Conservation (phyloP, 305 asterid genomes). For the Solanum hybrid region DNA sequence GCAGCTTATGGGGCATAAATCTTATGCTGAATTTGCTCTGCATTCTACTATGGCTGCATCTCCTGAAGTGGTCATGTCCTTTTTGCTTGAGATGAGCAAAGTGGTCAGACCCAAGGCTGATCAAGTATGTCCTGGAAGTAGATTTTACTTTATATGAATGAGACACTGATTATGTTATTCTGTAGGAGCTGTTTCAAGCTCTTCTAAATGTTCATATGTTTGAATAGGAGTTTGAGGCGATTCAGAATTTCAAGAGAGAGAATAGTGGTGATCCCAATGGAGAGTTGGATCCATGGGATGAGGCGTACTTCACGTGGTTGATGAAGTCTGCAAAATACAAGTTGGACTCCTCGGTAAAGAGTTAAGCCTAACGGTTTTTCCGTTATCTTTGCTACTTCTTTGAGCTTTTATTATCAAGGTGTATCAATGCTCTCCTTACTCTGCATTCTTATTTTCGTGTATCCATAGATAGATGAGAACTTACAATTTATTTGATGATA, state of each 20-base stretch:
- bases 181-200: conserved; percentile 4
- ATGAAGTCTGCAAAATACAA: conserved; percentile 67
- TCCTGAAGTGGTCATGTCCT: conserved; percentile 73
- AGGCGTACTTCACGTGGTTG: conserved; percentile 68
- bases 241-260: conserved; percentile 57
- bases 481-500: not conserved
- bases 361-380: not conserved
- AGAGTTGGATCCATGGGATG: conserved; percentile 96
- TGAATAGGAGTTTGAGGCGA: conserved; percentile 61
- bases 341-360: conserved; percentile 66
- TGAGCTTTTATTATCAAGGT: not conserved
- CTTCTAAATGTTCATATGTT: conserved; percentile 15
- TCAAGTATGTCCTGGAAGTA: conserved; percentile 41
- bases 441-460: not conserved
- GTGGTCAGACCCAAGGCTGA: conserved; percentile 81
- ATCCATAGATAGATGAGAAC: not conserved
- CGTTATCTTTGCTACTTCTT: conserved; percentile 1
- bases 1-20: conserved; percentile 77
- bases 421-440: not conserved
- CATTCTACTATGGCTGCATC: conserved; percentile 84
- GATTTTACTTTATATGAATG: conserved; percentile 11
- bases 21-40: conserved; percentile 73
- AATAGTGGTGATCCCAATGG: conserved; percentile 30
- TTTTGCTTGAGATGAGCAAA: conserved; percentile 77
- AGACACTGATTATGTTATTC: not conserved